Percentiles rank a stretch among this genome's conserved stretches.
Evolutionary conservation across 768 basidiomycete species (phyloP).

Genomic region (Sporobolomyces roseus): DNA sequence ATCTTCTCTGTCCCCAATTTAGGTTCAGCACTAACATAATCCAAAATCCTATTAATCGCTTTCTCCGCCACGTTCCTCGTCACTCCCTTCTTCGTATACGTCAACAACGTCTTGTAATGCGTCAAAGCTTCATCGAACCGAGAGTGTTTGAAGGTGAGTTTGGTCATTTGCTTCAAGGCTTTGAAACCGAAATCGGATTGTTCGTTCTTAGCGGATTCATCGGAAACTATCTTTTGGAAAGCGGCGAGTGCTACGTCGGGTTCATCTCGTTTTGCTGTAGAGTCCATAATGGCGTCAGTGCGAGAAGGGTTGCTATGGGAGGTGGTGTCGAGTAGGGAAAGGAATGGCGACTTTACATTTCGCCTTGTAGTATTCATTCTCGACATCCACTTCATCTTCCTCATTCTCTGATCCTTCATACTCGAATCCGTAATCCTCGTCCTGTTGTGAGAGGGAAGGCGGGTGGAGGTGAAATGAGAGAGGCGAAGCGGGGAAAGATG

Average conservation of each 20-base stretch:
- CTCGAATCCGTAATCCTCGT: slow-evolving; percentile 87
- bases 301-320: slow-evolving; percentile 1
- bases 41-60: slow-evolving; percentile 95
- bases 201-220: slow-evolving; percentile 88
- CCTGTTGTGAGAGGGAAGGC: no score
- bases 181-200: slow-evolving; percentile 88
- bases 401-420: slow-evolving; percentile 87
- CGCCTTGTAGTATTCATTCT: slow-evolving; percentile 97
- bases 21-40: slow-evolving; percentile 63
- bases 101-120: slow-evolving; percentile 78
- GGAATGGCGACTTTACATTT: slow-evolving; percentile 63
- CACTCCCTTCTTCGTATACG: slow-evolving; percentile 91
- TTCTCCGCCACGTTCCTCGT: slow-evolving; percentile 97
- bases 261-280: slow-evolving; percentile 56
- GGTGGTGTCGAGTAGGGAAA: not conserved
- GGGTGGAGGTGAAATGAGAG: not conserved
- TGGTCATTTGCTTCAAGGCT: slow-evolving; percentile 93
- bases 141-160: slow-evolving; percentile 72
- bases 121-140: slow-evolving; percentile 77
- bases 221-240: slow-evolving; percentile 79
- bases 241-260: slow-evolving; percentile 87
- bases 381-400: slow-evolving; percentile 76
- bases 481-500: no score
- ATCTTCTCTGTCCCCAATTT: slow-evolving; percentile 67
- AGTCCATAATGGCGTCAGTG: no score